These are phyloP conservation scores for Cryomyces minteri DNA, from an alignment of 495 filamentous ascomycete species.

Conservation along the genomic window DNA sequence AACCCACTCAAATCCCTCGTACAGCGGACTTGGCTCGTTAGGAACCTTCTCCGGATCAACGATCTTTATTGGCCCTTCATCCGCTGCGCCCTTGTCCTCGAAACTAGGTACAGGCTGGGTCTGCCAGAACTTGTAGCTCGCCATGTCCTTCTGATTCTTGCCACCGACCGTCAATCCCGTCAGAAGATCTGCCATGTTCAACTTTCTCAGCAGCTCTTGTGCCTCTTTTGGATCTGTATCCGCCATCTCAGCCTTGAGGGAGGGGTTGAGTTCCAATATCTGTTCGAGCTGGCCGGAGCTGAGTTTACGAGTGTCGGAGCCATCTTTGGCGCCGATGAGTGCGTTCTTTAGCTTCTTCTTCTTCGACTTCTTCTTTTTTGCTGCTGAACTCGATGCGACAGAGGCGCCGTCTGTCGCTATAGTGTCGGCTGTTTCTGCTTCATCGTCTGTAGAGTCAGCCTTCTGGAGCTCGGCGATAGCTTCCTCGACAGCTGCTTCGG, in stretches of 20 bases:
- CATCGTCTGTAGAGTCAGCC: background rate
- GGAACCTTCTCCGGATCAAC: conserved; percentile 60
- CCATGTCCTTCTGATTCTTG: conserved; percentile 92
- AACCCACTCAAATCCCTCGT: conserved; percentile 77
- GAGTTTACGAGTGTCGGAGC: conserved; percentile 1
- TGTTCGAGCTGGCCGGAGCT: conserved; percentile 15
- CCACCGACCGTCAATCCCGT: conserved; percentile 46
- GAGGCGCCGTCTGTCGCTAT: background rate
- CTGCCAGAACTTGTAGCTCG: conserved; percentile 91
- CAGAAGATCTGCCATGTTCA: conserved; percentile 62
- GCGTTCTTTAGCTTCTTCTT: conserved; percentile 26
- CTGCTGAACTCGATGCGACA: conserved; percentile 7
- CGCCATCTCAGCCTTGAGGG: conserved; percentile 34
- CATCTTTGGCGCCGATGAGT: conserved; percentile 4
- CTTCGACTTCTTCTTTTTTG: conserved; percentile 25
- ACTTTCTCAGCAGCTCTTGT: conserved; percentile 45
- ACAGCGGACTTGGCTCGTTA: conserved; percentile 41
- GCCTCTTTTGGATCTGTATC: conserved; percentile 21
- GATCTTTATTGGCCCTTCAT: conserved; percentile 45
- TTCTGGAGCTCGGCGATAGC: background rate
- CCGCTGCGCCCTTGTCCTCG: conserved; percentile 17
- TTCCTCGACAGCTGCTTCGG: background rate
- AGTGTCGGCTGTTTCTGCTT: conserved; percentile 2
- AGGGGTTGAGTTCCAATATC: conserved; percentile 42
- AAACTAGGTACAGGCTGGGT: conserved; percentile 90